A percentile compares a stretch with the other conserved stretches of the same genome.
Evolutionary conservation across 2,329 filamentous ascomycete species (phyloP).

Genomic region (Xylaria arbuscula): DNA sequence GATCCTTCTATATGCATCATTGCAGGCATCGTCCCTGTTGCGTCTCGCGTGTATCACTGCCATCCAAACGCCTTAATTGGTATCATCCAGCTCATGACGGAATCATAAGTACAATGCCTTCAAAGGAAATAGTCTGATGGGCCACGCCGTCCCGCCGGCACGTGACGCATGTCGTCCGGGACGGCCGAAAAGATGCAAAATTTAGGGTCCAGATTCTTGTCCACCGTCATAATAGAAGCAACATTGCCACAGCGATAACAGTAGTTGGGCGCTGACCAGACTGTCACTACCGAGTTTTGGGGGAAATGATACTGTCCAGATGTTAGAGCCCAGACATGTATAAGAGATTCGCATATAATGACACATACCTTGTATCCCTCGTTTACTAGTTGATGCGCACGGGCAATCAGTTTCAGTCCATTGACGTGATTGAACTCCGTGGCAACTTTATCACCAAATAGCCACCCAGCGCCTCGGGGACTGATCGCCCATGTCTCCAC

Average conservation of each 20-base stretch:
- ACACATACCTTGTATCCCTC: conserved; percentile 92
- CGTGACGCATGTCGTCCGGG: conserved; percentile 84
- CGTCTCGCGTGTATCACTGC: conserved; percentile 33
- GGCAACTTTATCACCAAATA: conserved; percentile 97
- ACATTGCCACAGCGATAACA: conserved; percentile 96
- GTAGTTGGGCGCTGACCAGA: conserved; percentile 98
- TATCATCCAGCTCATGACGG: conserved; percentile 46
- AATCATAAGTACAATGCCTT: conserved; percentile 44
- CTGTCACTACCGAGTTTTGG: conserved; percentile 94
- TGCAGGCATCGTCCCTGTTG: conserved; percentile 14
- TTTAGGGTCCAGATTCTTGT: conserved; percentile 84
- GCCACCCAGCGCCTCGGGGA: conserved; percentile 94
- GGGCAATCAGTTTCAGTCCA: conserved; percentile 91
- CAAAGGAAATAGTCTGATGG: conserved; percentile 78
- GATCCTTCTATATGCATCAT: conserved; percentile 38
- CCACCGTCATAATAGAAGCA: conserved; percentile 94
- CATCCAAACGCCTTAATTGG: conserved; percentile 44
- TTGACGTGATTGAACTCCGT: conserved; percentile 98
- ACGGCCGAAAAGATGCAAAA: conserved; percentile 94
- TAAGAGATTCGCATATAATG: conserved; percentile 62
- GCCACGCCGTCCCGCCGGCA: conserved; percentile 76
- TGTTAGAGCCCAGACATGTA: conserved; percentile 44
- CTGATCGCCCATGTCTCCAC: conserved; percentile 96
- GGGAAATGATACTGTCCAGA: conserved; percentile 82
- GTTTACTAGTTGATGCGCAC: conserved; percentile 98